Evolutionary conservation across 139 green algal species (phyloP), one percentile per base, ranked within the genome.

Genomic region (Tetraselmis chui): DNA sequence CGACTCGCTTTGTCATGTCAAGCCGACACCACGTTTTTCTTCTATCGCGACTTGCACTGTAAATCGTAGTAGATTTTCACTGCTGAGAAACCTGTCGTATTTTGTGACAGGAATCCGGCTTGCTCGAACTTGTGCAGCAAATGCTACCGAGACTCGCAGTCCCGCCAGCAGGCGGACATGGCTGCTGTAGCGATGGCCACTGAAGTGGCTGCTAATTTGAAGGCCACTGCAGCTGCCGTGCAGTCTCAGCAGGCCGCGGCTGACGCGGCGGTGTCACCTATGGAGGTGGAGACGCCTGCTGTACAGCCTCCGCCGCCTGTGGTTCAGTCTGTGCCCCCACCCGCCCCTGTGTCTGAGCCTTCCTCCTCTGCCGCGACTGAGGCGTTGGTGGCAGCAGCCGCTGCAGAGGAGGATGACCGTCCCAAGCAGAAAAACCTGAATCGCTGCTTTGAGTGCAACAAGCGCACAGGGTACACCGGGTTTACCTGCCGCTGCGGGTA

Each of bases 401-500:
- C 5, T 18, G 45, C 5, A 18, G 45, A 67, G 45, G 45, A 67
- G 45, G 45, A 67, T 58, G 58, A 32, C 23, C 28, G 77, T 27
- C 77, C 77, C 2, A 23, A 26, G 24, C 77, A 80, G 77, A 80
- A 80, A 29, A 31, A 80, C 77, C 31, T 27, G 2, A 80, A 80
- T 29, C 77, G 77, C 77, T 80, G 77, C n/a, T 80, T 59, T 29
- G 31, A 31, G 31, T 80, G 77, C 28, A 80, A 32, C 29, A 80
- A 80, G 29, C 31, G 32, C 29, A 31, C 58, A 27, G 77, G 77
- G 23, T 32, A 59, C 77, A 80, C 77, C 77, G 77, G 77, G n/a
- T 80, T 80, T 32, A 80, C 77, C 77, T 80, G 77, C 77, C 28
- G 29, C 28, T 80, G 77, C 77, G 77, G 77, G 77, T 80, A 80